These are phyloP conservation scores for Aspergillus campestris DNA, from an alignment of 495 filamentous ascomycete species.

Conservation along the genomic window DNA sequence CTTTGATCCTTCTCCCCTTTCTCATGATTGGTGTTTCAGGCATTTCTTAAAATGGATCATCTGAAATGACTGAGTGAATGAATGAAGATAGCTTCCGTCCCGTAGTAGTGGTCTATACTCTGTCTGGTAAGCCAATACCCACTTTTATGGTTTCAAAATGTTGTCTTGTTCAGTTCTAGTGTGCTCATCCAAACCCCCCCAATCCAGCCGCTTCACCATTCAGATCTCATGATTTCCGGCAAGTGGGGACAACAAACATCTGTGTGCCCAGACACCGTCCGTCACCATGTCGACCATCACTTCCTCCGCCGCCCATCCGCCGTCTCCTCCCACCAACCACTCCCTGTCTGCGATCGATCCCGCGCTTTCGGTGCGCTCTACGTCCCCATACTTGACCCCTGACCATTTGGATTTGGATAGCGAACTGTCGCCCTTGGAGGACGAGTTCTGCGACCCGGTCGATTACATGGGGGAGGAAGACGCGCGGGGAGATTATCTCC, in stretches of 20 bases:
- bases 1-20: neutral
- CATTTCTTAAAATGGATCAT: no score
- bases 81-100: no score
- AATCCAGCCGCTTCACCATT: constrained; percentile 3
- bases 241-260: constrained; percentile 30
- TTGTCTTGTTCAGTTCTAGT: no score
- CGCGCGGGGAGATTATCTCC: constrained; percentile 17
- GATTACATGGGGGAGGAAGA: constrained; percentile 32
- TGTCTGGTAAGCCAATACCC: no score
- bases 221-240: neutral
- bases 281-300: constrained; percentile 35
- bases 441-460: constrained; percentile 22
- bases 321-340: constrained; percentile 2
- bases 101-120: no score
- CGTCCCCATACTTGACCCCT: constrained; percentile 21
- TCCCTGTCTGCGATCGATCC: constrained; percentile 12
- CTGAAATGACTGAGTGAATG: no score
- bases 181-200: neutral
- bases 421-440: constrained; percentile 29
- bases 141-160: no score
- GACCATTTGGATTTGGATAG: constrained; percentile 28
- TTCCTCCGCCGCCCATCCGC: constrained; percentile 13
- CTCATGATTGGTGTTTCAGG: neutral
- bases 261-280: constrained; percentile 8
- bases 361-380: constrained; percentile 18